A percentile compares a stretch with the other conserved stretches of the same genome.
Evolutionary conservation across 306 rosid species (phyloP).

Genomic region (Crotalaria pallida): DNA sequence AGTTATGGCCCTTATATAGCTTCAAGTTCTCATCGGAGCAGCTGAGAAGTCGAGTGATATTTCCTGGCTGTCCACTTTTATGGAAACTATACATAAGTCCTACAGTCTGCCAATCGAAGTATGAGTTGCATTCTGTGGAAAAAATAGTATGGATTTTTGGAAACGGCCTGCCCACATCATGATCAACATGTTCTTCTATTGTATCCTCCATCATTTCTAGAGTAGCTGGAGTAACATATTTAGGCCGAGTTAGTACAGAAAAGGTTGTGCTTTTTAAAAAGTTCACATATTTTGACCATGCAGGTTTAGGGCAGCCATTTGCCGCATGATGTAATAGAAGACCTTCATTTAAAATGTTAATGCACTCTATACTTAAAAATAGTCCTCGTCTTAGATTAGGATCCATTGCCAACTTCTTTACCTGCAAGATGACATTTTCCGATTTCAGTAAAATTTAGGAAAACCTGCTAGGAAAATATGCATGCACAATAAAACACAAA

Average conservation of each 20-base stretch:
- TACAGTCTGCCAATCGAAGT: conserved; percentile 98
- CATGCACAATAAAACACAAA: not conserved
- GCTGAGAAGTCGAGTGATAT: conserved; percentile 91
- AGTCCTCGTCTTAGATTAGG: conserved; percentile 52
- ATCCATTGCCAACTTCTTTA: conserved; percentile 57
- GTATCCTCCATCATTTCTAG: conserved; percentile 50
- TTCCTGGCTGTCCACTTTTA: conserved; percentile 90
- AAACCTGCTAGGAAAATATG: not conserved
- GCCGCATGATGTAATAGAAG: conserved; percentile 72
- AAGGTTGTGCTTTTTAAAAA: conserved; percentile 77
- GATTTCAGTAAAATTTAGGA: conserved; percentile 8
- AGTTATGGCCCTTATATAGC: conserved; percentile 69
- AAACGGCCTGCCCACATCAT: conserved; percentile 37
- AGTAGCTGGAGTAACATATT: conserved; percentile 59
- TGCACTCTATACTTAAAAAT: conserved; percentile 69
- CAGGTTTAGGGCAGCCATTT: conserved; percentile 77
- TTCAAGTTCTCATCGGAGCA: conserved; percentile 70
- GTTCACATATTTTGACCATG: conserved; percentile 81
- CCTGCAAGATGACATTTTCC: conserved; percentile 42
- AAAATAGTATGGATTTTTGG: conserved; percentile 87
- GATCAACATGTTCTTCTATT: conserved; percentile 24
- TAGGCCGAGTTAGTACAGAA: conserved; percentile 77
- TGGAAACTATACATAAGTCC: conserved; percentile 89
- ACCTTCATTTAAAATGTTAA: conserved; percentile 82
- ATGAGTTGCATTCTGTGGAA: conserved; percentile 80